phyloP scores from a whole-genome alignment of 164 flowering plant genomes.

The Magnolia officinalis region DNA sequence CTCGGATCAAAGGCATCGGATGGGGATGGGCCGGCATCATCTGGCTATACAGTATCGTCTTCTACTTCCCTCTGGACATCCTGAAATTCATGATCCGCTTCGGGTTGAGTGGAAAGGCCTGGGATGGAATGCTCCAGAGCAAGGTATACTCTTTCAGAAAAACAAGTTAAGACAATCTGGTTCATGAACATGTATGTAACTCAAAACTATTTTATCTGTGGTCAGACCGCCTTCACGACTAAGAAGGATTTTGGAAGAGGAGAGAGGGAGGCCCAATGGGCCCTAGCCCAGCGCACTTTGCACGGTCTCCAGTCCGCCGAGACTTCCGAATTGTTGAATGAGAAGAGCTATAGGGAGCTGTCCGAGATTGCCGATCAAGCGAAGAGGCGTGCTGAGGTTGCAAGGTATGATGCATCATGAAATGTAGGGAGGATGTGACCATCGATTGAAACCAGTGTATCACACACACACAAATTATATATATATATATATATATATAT shows the following conservation, averaged over 20 bases:
- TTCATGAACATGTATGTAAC: not conserved
- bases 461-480: too few species aligned
- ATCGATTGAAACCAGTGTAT: too few species aligned
- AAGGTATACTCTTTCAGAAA: conserved; percentile 30
- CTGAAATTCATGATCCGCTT: conserved; percentile 62
- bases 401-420: conserved; percentile 13
- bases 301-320: conserved; percentile 56
- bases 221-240: conserved; percentile 74
- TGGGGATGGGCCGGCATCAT: conserved; percentile 86
- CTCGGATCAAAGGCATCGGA: conserved; percentile 59
- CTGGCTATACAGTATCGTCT: conserved; percentile 62
- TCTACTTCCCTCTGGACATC: conserved; percentile 72
- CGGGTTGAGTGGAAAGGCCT: conserved; percentile 54
- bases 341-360: conserved; percentile 35
- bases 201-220: not conserved
- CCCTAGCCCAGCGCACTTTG: conserved; percentile 64
- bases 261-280: conserved; percentile 92
- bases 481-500: too few species aligned
- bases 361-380: conserved; percentile 25
- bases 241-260: conserved; percentile 82
- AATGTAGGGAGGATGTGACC: too few species aligned
- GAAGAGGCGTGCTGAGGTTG: conserved; percentile 25
- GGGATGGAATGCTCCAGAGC: conserved; percentile 53
- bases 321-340: conserved; percentile 15
- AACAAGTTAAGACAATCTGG: not conserved